These are phyloP conservation scores for Solanum hybrid DNA, from an alignment of 305 asterid species.

Conservation along the genomic window DNA sequence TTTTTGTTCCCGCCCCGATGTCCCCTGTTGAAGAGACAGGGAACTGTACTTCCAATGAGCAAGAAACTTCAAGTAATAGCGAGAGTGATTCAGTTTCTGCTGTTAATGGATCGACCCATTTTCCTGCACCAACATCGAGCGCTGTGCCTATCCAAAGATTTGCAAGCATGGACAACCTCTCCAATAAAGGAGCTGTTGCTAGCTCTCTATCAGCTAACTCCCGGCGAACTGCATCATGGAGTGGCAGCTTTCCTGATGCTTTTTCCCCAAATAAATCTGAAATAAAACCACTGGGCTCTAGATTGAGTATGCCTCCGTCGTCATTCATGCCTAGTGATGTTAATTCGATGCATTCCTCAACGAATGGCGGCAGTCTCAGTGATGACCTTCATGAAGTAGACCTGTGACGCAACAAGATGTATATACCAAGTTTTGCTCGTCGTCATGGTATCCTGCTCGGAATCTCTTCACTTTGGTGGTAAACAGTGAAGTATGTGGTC, in stretches of 20 bases:
- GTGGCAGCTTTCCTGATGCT: constrained; percentile 45
- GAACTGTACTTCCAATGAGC: constrained; percentile 11
- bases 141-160: constrained; percentile 39
- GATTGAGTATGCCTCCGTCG: constrained; percentile 31
- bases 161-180: constrained; percentile 61
- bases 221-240: constrained; percentile 72
- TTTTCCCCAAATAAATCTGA: constrained; percentile 16
- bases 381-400: constrained; percentile 15
- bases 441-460: neutral
- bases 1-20: constrained; percentile 66
- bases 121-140: constrained; percentile 17
- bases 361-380: constrained; percentile 24
- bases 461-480: neutral
- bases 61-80: neutral
- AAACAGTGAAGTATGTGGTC: neutral
- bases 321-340: constrained; percentile 21
- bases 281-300: constrained; percentile 40
- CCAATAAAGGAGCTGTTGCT: constrained; percentile 17
- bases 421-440: constrained; percentile 24
- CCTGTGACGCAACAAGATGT: constrained; percentile 19
- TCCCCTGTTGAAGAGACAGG: constrained; percentile 29
- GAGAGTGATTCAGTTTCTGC: constrained; percentile 36
- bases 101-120: constrained; percentile 22
- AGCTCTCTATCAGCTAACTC: constrained; percentile 27
- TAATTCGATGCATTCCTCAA: constrained; percentile 19